Evolutionary conservation across 495 filamentous ascomycete species (phyloP).

Genomic region (Neurospora sp.): DNA sequence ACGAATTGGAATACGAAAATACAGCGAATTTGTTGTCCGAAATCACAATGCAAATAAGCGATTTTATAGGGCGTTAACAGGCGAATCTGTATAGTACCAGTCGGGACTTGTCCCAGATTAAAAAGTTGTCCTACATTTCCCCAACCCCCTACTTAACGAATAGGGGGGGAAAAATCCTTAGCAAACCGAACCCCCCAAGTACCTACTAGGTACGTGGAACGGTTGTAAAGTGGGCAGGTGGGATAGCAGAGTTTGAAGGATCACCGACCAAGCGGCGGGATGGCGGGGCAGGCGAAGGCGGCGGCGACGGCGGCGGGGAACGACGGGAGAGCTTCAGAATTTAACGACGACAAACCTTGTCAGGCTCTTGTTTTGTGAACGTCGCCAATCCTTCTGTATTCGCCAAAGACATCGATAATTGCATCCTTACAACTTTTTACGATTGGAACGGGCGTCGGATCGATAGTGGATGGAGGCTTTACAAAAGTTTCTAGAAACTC

Average conservation of each 20-base stretch:
- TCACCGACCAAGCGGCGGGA: neutral
- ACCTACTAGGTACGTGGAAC: neutral
- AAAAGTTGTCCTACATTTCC: neutral
- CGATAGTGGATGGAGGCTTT: no score
- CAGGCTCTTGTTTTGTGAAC: neutral
- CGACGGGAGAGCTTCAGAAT: neutral
- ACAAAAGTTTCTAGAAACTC: no score
- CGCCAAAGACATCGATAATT: neutral
- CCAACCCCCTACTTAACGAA: no score
- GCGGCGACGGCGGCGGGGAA: neutral
- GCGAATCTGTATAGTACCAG: no score
- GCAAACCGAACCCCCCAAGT: no score
- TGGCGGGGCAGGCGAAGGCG: neutral
- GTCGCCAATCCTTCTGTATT: neutral
- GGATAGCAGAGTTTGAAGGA: neutral
- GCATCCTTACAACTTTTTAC: neutral
- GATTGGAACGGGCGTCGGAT: neutral
- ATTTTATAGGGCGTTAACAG: no score
- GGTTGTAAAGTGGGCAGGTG: neutral
- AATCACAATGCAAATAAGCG: no score
- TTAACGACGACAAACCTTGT: neutral
- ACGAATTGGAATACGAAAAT: no score
- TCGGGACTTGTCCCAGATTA: no score
- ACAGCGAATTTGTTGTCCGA: no score
- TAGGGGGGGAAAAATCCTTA: no score